A percentile compares a stretch with the other conserved stretches of the same genome.
These are phyloP conservation scores for Fraxinus sp. DNA, from an alignment of 305 asterid species.

Conservation along the genomic window DNA sequence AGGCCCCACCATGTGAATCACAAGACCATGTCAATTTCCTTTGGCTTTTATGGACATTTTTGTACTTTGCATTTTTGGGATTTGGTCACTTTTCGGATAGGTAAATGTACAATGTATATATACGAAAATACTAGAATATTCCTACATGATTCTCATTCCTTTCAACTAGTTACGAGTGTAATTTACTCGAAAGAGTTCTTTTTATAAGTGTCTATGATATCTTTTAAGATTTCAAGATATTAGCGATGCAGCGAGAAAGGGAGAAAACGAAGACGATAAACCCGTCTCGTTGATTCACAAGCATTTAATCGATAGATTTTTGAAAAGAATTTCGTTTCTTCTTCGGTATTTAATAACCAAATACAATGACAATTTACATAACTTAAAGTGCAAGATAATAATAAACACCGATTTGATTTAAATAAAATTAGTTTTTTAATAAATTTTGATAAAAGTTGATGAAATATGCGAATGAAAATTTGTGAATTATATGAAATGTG, in stretches of 20 bases:
- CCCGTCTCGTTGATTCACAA: background rate
- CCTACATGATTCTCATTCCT: background rate
- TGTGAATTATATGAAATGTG: no score
- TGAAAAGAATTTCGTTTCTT: no score
- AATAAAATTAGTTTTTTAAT: no score
- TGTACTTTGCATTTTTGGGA: background rate
- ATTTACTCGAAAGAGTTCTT: no score
- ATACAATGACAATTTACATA: no score
- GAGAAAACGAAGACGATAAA: background rate
- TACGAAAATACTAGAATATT: background rate
- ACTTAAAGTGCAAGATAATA: no score
- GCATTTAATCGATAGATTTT: background rate
- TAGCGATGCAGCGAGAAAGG: background rate
- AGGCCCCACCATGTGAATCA: background rate
- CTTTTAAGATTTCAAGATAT: background rate
- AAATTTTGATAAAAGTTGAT: no score
- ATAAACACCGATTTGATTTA: no score
- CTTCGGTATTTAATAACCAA: no score
- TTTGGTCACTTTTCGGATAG: background rate
- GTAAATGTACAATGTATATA: background rate
- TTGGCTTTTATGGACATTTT: background rate
- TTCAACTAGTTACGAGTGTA: no score
- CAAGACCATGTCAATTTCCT: background rate
- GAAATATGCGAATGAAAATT: no score
- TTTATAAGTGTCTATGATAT: background rate